Percentiles rank a stretch among this genome's conserved stretches.
phyloP scores from a whole-genome alignment of 148 eudicot species.

The Tetragonia tetragonoides region DNA sequence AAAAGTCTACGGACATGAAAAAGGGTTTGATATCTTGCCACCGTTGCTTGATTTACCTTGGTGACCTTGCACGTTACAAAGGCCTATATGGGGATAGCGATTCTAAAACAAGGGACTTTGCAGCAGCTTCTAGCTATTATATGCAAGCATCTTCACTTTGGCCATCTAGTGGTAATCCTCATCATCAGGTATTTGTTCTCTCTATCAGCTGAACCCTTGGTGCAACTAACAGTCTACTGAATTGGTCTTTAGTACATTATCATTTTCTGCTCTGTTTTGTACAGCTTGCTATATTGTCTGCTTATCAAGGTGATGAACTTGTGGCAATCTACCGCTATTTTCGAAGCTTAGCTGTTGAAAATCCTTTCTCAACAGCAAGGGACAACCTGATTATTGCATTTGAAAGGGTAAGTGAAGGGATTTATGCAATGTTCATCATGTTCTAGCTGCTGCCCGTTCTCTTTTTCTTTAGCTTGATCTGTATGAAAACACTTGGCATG shows the following conservation, averaged over 20 bases:
- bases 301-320: conserved; percentile 78
- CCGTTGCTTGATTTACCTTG: conserved; percentile 91
- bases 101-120: conserved; percentile 77
- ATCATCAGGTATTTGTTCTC: conserved; percentile 72
- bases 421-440: neutral
- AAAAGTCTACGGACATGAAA: conserved; percentile 49
- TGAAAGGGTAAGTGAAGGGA: conserved; percentile 64
- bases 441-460: neutral
- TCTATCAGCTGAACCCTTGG: neutral
- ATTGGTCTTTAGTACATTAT: neutral
- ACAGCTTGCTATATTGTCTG: conserved; percentile 96
- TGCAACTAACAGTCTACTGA: neutral
- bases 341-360: conserved; percentile 90
- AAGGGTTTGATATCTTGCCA: conserved; percentile 82
- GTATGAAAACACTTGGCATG: neutral
- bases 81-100: conserved; percentile 86
- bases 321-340: conserved; percentile 81
- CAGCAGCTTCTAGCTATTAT: conserved; percentile 89
- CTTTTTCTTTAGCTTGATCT: neutral
- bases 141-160: conserved; percentile 81
- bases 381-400: conserved; percentile 93
- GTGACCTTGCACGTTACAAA: conserved; percentile 96
- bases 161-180: conserved; percentile 96
- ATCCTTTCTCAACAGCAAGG: conserved; percentile 84
- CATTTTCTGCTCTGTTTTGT: conserved; percentile 7